Evolutionary conservation across 208 protist species (phyloP), one percentile per base, ranked within the genome.

Genomic region (Leishmania tropica): DNA sequence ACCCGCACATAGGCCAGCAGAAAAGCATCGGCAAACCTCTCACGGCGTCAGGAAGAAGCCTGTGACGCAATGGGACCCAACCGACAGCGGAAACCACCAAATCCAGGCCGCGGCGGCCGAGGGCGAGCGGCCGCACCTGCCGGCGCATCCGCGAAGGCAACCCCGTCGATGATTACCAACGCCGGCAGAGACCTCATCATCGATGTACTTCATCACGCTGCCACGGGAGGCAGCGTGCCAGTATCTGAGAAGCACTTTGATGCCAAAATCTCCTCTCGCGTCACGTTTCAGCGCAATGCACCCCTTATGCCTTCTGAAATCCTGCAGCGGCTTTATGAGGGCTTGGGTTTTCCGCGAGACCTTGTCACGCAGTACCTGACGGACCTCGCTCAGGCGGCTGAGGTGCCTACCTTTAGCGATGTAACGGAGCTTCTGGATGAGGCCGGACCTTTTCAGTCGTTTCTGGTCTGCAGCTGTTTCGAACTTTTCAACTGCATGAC

Each of bases 181-280:
- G 90, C 92, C 1, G 88, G 89, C 10, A 83, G 90, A 28, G 95
- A 98, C 13, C 87, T 98, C 47, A 94, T 98, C 62, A 93, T 96
- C 75, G 95, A 98, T 76, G 95, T 98, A 31, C 89, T 98, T 60
- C 93, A 96, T 56, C 95, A 98, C 85, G 93, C 93, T 42, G 95
- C 93, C 3, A 95, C 87, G 6, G 91, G 90, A n/a, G 95, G 95
- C 24, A 87, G 78, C 51, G 92, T 96, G 51, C 91, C 93, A 11
- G 93, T 98, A 72, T 86, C 95, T 13, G 92, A 96, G 84, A 92
- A 91, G 78, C 95, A 98, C 85, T 98, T 98, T 81, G 90, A 98
- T 72, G 62, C 88, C 31, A 89, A 86, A 15, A 76, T 89, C 17
- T 87, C 86, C 13, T 83, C 87, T 37, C 81, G 88, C 15, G 91